Conservation (phyloP, 2,329 filamentous ascomycete species). For the Arthroderma sp. region DNA sequence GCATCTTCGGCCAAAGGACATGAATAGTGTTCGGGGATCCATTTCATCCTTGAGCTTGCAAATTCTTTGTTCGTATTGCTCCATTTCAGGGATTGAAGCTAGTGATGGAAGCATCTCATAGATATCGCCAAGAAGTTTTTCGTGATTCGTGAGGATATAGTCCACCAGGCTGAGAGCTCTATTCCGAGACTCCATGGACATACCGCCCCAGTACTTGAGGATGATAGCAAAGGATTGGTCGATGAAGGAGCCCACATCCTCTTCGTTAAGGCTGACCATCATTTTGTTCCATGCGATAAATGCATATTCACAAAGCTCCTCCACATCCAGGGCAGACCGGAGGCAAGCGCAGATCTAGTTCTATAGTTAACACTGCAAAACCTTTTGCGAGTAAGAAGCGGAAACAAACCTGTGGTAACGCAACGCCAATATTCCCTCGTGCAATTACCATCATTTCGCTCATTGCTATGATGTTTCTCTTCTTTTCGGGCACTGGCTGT, state of each 20-base stretch:
- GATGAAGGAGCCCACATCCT: constrained; percentile 66
- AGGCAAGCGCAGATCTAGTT: constrained; percentile 77
- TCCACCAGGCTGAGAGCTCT: constrained; percentile 50
- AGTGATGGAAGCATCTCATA: constrained; percentile 70
- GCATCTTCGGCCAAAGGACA: constrained; percentile 60
- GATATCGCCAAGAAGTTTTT: constrained; percentile 47
- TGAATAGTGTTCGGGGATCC: constrained; percentile 53
- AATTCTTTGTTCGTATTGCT: constrained; percentile 54
- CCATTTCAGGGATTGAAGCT: constrained; percentile 53
- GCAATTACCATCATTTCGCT: constrained; percentile 76
- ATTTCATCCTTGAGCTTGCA: constrained; percentile 50
- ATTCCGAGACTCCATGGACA: constrained; percentile 48
- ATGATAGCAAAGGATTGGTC: constrained; percentile 86
- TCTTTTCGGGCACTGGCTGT: constrained; percentile 53
- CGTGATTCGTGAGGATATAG: constrained; percentile 51
- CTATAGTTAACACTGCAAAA: constrained; percentile 1
- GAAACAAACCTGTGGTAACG: constrained; percentile 62
- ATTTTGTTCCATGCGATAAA: constrained; percentile 77
- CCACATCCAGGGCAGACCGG: constrained; percentile 64
- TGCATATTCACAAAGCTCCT: constrained; percentile 61
- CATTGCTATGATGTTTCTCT: constrained; percentile 65
- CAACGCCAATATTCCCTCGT: constrained; percentile 58
- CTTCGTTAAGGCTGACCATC: constrained; percentile 58
- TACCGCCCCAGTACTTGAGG: constrained; percentile 60
- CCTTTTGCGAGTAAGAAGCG: not conserved